Evolutionary conservation across 495 filamentous ascomycete species (phyloP).

Genomic region (Hapsidospora chrysogenum): DNA sequence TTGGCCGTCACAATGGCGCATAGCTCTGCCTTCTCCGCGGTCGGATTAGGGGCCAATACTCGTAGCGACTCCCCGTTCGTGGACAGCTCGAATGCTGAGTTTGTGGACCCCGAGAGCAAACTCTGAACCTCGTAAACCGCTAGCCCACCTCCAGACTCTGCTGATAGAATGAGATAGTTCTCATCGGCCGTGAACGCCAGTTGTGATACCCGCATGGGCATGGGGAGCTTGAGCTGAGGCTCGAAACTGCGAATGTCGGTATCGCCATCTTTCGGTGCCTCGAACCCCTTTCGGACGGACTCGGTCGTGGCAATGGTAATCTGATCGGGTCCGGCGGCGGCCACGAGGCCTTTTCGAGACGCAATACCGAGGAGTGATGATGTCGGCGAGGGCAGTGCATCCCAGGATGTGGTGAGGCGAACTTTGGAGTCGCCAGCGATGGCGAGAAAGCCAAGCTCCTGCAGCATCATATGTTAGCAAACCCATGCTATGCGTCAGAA

Average conservation of each 20-base stretch:
- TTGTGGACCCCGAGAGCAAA: conserved; percentile 46
- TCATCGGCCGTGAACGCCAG: conserved; percentile 80
- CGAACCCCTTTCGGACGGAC: conserved; percentile 59
- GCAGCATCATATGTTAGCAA: too few relatives aligned
- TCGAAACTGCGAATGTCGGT: conserved; percentile 54
- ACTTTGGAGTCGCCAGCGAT: conserved; percentile 68
- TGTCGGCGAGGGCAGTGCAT: conserved; percentile 57
- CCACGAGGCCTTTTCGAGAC: conserved; percentile 61
- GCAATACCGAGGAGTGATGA: conserved; percentile 79
- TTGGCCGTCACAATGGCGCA: conserved; percentile 65
- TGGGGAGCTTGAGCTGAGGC: conserved; percentile 52
- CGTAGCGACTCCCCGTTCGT: conserved; percentile 63
- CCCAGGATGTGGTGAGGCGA: conserved; percentile 67
- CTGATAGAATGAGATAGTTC: conserved; percentile 64
- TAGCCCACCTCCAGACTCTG: conserved; percentile 66
- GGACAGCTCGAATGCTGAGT: conserved; percentile 49
- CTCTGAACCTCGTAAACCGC: conserved; percentile 61
- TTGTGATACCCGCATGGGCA: conserved; percentile 69
- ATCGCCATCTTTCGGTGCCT: conserved; percentile 34
- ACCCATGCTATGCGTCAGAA: too few relatives aligned
- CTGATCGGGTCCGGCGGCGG: conserved; percentile 69
- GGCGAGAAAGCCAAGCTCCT: conserved; percentile 73
- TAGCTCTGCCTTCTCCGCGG: conserved; percentile 39
- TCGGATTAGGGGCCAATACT: conserved; percentile 66
- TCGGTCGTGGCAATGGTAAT: conserved; percentile 65